Base-by-base conservation (phyloP, 176 grass and related monocot genomes). In the Rhynchospora tenuis region DNA sequence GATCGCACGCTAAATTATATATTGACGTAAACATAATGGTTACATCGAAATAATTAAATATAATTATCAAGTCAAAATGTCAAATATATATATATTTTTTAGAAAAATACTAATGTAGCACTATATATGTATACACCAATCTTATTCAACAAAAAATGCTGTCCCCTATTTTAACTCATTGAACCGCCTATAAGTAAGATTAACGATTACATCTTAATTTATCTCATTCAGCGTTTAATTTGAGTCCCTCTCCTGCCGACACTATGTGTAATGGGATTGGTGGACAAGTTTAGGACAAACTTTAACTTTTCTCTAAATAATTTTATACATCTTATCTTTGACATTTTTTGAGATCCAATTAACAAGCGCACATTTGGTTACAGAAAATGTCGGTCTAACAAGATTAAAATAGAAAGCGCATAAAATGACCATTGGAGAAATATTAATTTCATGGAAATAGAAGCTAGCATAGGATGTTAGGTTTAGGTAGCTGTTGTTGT, bases 401-500 rank as follows among this genome's bases (percentile, higher is more conserved):
- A 13, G 13, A 76, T 76, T 76, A 76, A 50, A 51, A 54, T 50
- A 73, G 45, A 12, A 74, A 74, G 46, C 5, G 0, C 46, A 74
- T 74, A 51, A 74, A 52, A 28, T 74, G 46, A 77, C 50, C 50
- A 28, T 77, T 55, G 47, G 29, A 29, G 31, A 55, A 55, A 46
- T 33, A 76, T 76, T 76, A 76, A 28, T 77, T 77, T 77, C 48
- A 56, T 56, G 27, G 27, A 55, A 77, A 56, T 77, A 15, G 13
- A 56, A 74, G 28, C 45, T 54, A 54, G 23, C 13, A 28, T 54
- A 28, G 72, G 22, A 77, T 77, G 80, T 82, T 62, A 65, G 80
- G 80, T 81, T 65, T 82, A 51, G 59, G 61, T 66, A 65, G 43
- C 61, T 82, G 22, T 82, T 65, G 47, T 67, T 17, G 59, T 82